Conservation (phyloP, 495 filamentous ascomycete species). For the Bacidia gigantensis region DNA sequence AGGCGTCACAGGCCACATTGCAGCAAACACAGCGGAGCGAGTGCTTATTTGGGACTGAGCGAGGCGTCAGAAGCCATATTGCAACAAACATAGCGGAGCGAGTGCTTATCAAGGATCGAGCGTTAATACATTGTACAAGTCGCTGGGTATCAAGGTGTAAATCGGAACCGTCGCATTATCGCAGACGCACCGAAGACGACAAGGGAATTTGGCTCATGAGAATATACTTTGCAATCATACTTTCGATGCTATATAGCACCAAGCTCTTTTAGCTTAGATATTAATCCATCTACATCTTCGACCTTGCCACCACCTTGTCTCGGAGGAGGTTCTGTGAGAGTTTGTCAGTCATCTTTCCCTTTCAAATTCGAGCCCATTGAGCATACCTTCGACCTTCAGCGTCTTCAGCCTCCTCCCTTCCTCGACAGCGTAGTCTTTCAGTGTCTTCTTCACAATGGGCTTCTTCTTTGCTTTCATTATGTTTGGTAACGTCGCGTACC, state of each 20-base stretch:
- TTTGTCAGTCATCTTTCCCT: constrained; percentile 2
- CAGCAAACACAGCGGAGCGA: no score
- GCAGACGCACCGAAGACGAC: not conserved
- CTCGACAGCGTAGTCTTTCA: constrained; percentile 68
- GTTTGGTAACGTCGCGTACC: constrained; percentile 90
- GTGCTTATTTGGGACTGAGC: no score
- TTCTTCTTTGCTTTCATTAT: constrained; percentile 99
- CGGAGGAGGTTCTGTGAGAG: constrained; percentile 60
- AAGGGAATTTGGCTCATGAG: not conserved
- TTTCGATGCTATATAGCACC: constrained; percentile 55
- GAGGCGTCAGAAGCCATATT: no score
- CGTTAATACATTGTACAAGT: no score
- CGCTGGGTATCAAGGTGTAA: no score
- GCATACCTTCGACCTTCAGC: constrained; percentile 49
- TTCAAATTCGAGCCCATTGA: constrained; percentile 33
- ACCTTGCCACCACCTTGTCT: constrained; percentile 93
- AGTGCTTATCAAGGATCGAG: no score
- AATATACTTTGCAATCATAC: not conserved
- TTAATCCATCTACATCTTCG: constrained; percentile 86
- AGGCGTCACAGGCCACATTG: no score
- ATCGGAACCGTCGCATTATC: not conserved
- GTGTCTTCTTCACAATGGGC: constrained; percentile 77
- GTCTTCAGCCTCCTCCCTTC: constrained; percentile 61
- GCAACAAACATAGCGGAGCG: no score
- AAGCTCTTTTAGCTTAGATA: constrained; percentile 85